Percentiles rank a stretch among this genome's conserved stretches.
phyloP scores from a whole-genome alignment of 1,139 yeast genomes.

The Neolecta irregularis region DNA sequence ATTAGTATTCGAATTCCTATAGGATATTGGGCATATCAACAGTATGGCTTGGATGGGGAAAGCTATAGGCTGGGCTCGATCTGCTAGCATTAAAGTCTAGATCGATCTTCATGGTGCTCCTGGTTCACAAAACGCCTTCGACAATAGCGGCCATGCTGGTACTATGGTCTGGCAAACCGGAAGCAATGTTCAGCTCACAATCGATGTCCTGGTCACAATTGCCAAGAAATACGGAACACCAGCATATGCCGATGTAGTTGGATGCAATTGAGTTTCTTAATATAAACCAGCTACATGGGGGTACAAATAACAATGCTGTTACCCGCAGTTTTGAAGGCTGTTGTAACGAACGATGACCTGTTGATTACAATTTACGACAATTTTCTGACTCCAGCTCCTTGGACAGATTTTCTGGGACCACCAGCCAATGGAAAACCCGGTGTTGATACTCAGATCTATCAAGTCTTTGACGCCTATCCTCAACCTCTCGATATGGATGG shows the following conservation, averaged over 20 bases:
- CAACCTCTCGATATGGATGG: slow-evolving; percentile 41
- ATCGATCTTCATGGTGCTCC: slow-evolving; percentile 92
- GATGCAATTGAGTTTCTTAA: slow-evolving; percentile 74
- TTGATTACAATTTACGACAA: slow-evolving; percentile 30
- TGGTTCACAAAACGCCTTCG: slow-evolving; percentile 95
- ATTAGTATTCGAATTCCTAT: slow-evolving; percentile 84
- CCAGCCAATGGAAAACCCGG: slow-evolving; percentile 7
- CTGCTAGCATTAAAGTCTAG: slow-evolving; percentile 60
- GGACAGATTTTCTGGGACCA: slow-evolving; percentile 21
- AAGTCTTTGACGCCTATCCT: slow-evolving; percentile 58
- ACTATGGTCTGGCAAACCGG: slow-evolving; percentile 30
- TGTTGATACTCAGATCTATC: slow-evolving; percentile 32
- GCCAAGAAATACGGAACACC: slow-evolving; percentile 49
- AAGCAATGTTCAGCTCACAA: slow-evolving; percentile 38
- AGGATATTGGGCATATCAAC: slow-evolving; percentile 90
- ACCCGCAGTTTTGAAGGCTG: slow-evolving; percentile 11
- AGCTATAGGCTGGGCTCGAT: slow-evolving; percentile 82
- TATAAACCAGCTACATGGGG: too few relatives aligned
- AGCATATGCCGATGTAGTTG: slow-evolving; percentile 52
- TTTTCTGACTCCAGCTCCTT: slow-evolving; percentile 75
- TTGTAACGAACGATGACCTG: slow-evolving; percentile 17
- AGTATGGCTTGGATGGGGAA: slow-evolving; percentile 42
- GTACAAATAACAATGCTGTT: slow-evolving; percentile 2
- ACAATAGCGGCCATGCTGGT: slow-evolving; percentile 81
- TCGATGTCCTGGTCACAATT: slow-evolving; percentile 32